Conservation (phyloP, 768 basidiomycete genomes). For the Leucosporidium yakuticum region DNA sequence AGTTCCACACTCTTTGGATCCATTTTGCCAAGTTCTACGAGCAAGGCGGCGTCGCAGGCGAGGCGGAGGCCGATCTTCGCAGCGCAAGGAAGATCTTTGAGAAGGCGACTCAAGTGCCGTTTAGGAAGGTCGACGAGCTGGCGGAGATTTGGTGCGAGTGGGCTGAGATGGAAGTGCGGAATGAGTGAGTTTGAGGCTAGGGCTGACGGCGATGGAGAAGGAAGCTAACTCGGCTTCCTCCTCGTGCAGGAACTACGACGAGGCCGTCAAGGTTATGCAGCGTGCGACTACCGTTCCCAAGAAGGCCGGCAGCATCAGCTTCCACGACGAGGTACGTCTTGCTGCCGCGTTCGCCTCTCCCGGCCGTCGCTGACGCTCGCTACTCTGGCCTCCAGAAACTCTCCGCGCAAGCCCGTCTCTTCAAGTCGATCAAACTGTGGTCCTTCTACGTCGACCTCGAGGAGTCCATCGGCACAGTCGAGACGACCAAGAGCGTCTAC, state of each 20-base stretch:
- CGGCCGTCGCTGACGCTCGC: neutral
- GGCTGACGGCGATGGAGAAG: neutral
- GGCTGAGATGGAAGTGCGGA: slow-evolving; percentile 95
- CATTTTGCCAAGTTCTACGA: slow-evolving; percentile 98
- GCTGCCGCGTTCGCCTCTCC: too few species aligned
- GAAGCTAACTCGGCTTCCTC: neutral
- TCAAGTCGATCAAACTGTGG: slow-evolving; percentile 98
- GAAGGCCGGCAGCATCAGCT: slow-evolving; percentile 73
- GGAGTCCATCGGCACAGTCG: slow-evolving; percentile 91
- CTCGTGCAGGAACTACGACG: slow-evolving; percentile 76
- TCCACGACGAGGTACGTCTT: slow-evolving; percentile 81
- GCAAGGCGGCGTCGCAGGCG: slow-evolving; percentile 74
- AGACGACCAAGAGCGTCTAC: slow-evolving; percentile 83
- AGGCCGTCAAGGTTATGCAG: slow-evolving; percentile 92
- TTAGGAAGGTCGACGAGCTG: slow-evolving; percentile 91
- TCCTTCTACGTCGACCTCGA: slow-evolving; percentile 97
- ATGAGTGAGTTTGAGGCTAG: slow-evolving; percentile 57
- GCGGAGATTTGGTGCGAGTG: slow-evolving; percentile 99
- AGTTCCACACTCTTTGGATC: slow-evolving; percentile 80
- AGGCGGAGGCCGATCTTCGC: slow-evolving; percentile 71
- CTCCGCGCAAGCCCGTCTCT: slow-evolving; percentile 78
- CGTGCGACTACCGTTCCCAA: slow-evolving; percentile 86
- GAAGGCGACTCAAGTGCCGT: slow-evolving; percentile 83
- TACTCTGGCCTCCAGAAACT: slow-evolving; percentile 53
- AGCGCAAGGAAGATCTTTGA: slow-evolving; percentile 88